Evolutionary conservation across 306 rosid species (phyloP), one percentile per base, ranked within the genome.

Genomic region (Glycine latifolia): DNA sequence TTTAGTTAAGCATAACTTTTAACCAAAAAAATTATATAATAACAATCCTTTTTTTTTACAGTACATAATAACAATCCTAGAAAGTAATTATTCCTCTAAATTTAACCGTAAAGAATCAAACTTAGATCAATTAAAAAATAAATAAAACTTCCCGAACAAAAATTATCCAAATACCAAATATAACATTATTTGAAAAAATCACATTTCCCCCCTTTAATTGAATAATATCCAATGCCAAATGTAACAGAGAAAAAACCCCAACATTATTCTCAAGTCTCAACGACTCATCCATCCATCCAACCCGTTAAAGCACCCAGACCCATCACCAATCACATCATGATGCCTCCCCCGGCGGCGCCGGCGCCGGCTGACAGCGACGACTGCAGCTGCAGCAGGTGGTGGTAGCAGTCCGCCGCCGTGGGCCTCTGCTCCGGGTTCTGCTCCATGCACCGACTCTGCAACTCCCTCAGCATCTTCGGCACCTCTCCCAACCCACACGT

Each of bases 341-440:
- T 3, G 3, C 10, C 43, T 0, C 17, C 75, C n/a, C 75, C 75
- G 43, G 53, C 39, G 39, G 39, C 39, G 39, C 4, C 39, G 4
- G 81, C 88, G 67, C 88, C 83, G 2, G 82, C 87, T 43, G 92
- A 88, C 83, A 89, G 71, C 49, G 97, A 88, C 0, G 92, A 86
- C 92, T 95, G 99, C 12, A 95, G 84, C 92, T 95, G 99, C 50
- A 95, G 85, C 90, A 95, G 87, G 80, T 91, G 97, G 91, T 93
- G 99, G 87, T 95, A 95, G 72, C 98, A 95, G 82, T 95, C 99
- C 49, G 99, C 99, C 13, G 97, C 99, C 26, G 97, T 93, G 3
- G 98, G 99, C 67, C 99, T 86, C 44, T 82, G 89, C 88, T 95
- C 99, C 4, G 98, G 91, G 81, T 89, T 95, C 79, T 86, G 94